A percentile compares a stretch with the other conserved stretches of the same genome.
phyloP scores from a whole-genome alignment of 331 rosid genomes.

The Quercus phellos region DNA sequence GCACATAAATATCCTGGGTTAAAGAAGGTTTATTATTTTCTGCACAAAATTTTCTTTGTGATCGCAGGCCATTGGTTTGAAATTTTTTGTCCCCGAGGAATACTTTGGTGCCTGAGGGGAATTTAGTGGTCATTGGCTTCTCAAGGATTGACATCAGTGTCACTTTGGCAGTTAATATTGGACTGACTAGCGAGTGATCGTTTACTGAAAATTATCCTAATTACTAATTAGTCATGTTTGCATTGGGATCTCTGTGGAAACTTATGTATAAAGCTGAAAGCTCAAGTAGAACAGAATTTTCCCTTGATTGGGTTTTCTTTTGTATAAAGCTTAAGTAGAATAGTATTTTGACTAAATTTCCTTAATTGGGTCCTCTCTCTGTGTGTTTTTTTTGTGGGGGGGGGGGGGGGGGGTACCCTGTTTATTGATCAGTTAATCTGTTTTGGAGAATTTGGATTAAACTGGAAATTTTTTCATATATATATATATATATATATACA shows the following conservation, averaged over 20 bases:
- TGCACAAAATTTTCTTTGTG: constrained; percentile 1
- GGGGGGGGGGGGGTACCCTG: too few species aligned
- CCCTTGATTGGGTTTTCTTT: too few species aligned
- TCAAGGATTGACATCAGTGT: background rate
- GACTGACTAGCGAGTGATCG: background rate
- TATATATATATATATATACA: too few species aligned
- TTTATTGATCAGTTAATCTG: too few species aligned
- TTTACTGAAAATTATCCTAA: background rate
- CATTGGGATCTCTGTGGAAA: background rate
- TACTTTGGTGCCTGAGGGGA: constrained; percentile 39
- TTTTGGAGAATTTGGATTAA: too few species aligned
- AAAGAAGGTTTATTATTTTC: background rate
- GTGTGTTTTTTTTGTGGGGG: too few species aligned
- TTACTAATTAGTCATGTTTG: background rate
- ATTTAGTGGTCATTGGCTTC: constrained; percentile 6
- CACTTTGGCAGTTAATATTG: background rate
- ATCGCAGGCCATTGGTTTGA: constrained; percentile 76
- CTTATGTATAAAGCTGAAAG: background rate
- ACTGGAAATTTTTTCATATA: background rate
- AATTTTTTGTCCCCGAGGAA: constrained; percentile 80
- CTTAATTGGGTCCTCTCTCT: too few species aligned
- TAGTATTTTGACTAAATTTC: too few species aligned
- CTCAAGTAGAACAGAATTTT: background rate
- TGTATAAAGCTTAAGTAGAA: too few species aligned
- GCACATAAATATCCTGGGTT: background rate